Percentiles rank a stretch among this genome's conserved stretches.
phyloP scores from a whole-genome alignment of 2,329 filamentous ascomycete species.

The Pestalotiopsis sp. region DNA sequence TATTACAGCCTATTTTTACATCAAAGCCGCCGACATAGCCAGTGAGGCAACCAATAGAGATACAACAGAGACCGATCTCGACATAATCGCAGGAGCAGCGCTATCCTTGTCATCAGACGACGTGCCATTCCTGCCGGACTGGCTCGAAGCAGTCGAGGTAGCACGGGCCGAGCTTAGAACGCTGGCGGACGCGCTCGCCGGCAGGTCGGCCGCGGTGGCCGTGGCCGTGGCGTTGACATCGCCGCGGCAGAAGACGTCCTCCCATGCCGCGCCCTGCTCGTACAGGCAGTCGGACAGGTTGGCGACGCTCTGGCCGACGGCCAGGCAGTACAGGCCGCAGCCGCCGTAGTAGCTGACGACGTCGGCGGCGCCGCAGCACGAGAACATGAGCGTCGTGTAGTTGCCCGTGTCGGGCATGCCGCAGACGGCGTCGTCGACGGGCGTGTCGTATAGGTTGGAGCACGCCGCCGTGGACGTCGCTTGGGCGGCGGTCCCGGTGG shows the following conservation, averaged over 20 bases:
- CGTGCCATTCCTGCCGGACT: background rate
- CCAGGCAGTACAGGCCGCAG: constrained; percentile 56
- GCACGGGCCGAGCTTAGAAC: constrained; percentile 25
- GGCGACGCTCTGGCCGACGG: constrained; percentile 38
- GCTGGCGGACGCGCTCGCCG: constrained; percentile 33
- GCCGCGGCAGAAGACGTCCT: constrained; percentile 47
- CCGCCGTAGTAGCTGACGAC: constrained; percentile 47
- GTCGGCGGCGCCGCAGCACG: constrained; percentile 47
- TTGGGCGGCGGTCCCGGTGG: constrained; percentile 18
- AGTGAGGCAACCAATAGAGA: background rate
- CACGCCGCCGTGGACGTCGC: constrained; percentile 23
- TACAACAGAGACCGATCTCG: background rate
- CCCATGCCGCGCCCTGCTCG: constrained; percentile 37
- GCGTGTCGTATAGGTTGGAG: constrained; percentile 42
- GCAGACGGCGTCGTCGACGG: constrained; percentile 47
- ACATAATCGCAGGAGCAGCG: background rate
- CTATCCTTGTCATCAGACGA: background rate
- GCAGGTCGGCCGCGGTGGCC: constrained; percentile 28
- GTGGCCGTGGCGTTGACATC: constrained; percentile 40
- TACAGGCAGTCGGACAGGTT: constrained; percentile 42
- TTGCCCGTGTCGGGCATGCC: constrained; percentile 42
- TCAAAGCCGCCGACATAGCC: background rate
- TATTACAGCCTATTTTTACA: background rate
- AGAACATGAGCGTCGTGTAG: constrained; percentile 43
- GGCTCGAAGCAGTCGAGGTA: background rate